Base-by-base conservation (phyloP, 371 early-diverging fungal genomes). In the Mucor irregularis region DNA sequence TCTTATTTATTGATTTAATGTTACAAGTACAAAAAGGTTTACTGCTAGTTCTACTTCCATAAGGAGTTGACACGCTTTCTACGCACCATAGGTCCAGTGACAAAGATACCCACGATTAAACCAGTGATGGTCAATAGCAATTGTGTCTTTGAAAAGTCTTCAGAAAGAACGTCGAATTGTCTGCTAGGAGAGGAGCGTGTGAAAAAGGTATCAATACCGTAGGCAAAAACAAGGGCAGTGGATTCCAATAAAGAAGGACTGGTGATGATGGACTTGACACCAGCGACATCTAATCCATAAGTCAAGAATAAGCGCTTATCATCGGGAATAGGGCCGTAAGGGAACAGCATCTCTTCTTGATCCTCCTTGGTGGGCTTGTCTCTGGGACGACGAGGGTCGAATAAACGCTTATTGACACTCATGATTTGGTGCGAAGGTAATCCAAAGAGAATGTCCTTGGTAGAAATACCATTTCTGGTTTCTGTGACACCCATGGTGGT, bases 161-260 rank as follows among this genome's bases (percentile, higher is more conserved):
- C 90, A 61, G 90, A 89, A 56, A 98, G 71, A 40, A 91, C 83
- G 72, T 98, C 98, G 73, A 98, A 98, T 14, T 87, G 84, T 62
- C 89, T 89, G 40, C 92, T 92, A 16, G 98, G 97, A 30, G 85
- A 84, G 11, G 85, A 81, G 26, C 88, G 80, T 0, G 89, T 86
- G 57, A 87, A 90, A 78, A 93, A 98, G 43, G 94, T 61, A 61
- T 97, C 97, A 29, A 93, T 76, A 4, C 97, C 97, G 61, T 86
- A 93, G 0, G 90, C 86, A 26, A 89, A 76, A 4, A 96, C 92
- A 19, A 96, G 71, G 8, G 94, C 85, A 4, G 98, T 98, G n/a
- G 95, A 94, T 76, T 98, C 98, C 31, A 97, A 73, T 31, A 84
- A 59, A 5, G 96, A 84, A 0, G 94, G 89, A 13, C 89, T 65